Evolutionary conservation across 108 stramenopile genomes (phyloP).

Genomic region (Cyclotella sp.): DNA sequence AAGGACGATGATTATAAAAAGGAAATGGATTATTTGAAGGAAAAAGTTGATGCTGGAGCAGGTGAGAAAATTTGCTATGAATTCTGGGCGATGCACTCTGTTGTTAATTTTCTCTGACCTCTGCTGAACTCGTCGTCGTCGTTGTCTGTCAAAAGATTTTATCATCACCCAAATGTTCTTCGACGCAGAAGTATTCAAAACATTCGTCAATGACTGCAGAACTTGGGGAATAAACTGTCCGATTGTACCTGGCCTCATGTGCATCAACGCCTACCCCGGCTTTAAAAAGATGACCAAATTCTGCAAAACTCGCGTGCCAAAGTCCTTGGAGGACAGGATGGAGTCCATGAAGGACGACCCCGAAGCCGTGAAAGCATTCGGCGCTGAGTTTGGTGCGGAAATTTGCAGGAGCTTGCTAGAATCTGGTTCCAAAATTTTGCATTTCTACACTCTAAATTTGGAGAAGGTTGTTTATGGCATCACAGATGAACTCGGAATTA

Average conservation of each 20-base stretch:
- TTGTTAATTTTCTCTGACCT: background rate
- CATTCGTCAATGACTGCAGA: constrained; percentile 93
- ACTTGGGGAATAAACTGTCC: constrained; percentile 92
- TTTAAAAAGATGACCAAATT: constrained; percentile 98
- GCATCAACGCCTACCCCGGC: constrained; percentile 96
- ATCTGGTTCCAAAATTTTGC: constrained; percentile 85
- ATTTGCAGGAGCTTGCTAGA: constrained; percentile 86
- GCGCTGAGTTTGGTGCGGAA: constrained; percentile 93
- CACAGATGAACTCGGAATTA: constrained; percentile 74
- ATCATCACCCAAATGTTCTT: constrained; percentile 99
- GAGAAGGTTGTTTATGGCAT: constrained; percentile 96
- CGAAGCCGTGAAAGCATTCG: constrained; percentile 88
- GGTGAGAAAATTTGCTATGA: constrained; percentile 56
- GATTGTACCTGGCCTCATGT: constrained; percentile 98
- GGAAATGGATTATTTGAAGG: constrained; percentile 95
- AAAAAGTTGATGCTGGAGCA: constrained; percentile 95
- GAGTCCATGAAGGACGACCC: constrained; percentile 92
- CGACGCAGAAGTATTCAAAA: constrained; percentile 91
- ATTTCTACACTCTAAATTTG: constrained; percentile 98
- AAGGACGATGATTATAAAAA: constrained; percentile 94
- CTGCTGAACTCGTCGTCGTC: background rate
- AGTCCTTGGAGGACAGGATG: constrained; percentile 77
- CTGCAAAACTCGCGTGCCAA: constrained; percentile 98
- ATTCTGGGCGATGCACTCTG: background rate
- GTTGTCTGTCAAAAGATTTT: constrained; percentile 65